Evolutionary conservation across 768 basidiomycete genomes (phyloP), one percentile per base, ranked within the genome.

Genomic region (Rhizopogon vulgaris): DNA sequence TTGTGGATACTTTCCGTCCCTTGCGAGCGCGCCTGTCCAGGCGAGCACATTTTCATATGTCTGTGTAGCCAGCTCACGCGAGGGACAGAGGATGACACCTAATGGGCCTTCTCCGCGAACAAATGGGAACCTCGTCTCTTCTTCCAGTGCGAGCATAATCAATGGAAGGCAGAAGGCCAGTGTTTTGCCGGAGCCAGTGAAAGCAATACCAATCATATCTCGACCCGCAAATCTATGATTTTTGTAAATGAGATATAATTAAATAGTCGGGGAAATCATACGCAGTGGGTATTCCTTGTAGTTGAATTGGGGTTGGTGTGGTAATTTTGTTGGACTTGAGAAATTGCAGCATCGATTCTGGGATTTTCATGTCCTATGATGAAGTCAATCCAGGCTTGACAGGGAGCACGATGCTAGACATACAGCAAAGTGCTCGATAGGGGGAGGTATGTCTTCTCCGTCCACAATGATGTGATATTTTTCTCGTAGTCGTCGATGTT

Each of bases 161-260:
- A 97, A 75, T 2, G 96, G 96, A n/a, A 99, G 74, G 58, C 93
- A 95, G 71, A 99, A 99, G 0, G 94, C 87, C n/a, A 99, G 81
- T 0, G 96, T 99, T 72, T 99, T 99, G 14, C 96, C 96, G 0
- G 95, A 98, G 37, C 96, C 96, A 24, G 96, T 99, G 71, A 98
- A 98, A 3, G 96, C 96, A 57, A 99, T 98, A 17, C 96, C 96
- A 57, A 98, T 99, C 73, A 98, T 87, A 67, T 99, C 96, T 56
- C 96, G 83, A 37, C 96, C 96, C 47, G 93, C 74, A 67, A 98
- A 97, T 32, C 93, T 94, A 63, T 27, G 37, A 32, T 53, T 52
- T 53, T 48, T 53, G 62, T 66, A 52, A 54, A 28, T 37, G 12
- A 18, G 43, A 24, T 37, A 15, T 17, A 41, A 51, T 18, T 47